A percentile compares a stretch with the other conserved stretches of the same genome.
Evolutionary conservation across 2,329 filamentous ascomycete genomes (phyloP).

Genomic region (Cryphonectria naterciae): DNA sequence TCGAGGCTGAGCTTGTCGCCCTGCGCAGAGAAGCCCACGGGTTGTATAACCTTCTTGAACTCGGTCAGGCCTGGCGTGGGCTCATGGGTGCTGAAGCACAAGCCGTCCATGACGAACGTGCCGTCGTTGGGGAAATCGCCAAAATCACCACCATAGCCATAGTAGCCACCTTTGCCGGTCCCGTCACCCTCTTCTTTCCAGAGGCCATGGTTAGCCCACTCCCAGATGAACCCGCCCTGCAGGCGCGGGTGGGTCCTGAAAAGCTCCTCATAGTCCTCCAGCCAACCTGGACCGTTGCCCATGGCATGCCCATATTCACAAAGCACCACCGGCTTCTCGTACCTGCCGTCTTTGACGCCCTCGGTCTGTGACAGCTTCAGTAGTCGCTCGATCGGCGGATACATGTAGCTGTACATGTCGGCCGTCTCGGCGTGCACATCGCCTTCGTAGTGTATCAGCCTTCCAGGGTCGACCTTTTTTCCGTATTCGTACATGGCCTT

Average conservation of each 20-base stretch:
- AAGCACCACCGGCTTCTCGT: slow-evolving; percentile 61
- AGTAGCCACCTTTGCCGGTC: slow-evolving; percentile 46
- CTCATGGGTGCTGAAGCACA: slow-evolving; percentile 57
- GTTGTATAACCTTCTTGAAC: slow-evolving; percentile 61
- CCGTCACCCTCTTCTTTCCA: slow-evolving; percentile 49
- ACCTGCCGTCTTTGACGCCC: slow-evolving; percentile 49
- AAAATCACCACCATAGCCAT: slow-evolving; percentile 66
- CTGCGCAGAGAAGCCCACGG: slow-evolving; percentile 49
- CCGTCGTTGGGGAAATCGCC: slow-evolving; percentile 63
- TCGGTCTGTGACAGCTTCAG: slow-evolving; percentile 48
- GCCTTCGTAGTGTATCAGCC: slow-evolving; percentile 70
- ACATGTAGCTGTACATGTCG: slow-evolving; percentile 73
- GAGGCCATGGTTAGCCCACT: slow-evolving; percentile 67
- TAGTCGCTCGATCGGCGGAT: slow-evolving; percentile 58
- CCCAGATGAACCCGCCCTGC: slow-evolving; percentile 71
- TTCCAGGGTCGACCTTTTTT: slow-evolving; percentile 59
- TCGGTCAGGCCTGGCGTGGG: slow-evolving; percentile 61
- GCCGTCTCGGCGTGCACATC: slow-evolving; percentile 62
- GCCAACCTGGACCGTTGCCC: slow-evolving; percentile 73
- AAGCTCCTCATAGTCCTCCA: slow-evolving; percentile 68
- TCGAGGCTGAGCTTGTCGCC: slow-evolving; percentile 45
- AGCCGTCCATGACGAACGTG: slow-evolving; percentile 66
- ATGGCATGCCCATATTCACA: slow-evolving; percentile 68
- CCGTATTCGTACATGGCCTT: slow-evolving; percentile 68
- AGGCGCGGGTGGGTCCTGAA: slow-evolving; percentile 65